These are phyloP conservation scores for Yamadazyma ubonensis DNA, from an alignment of 805 yeast genomes.

Conservation along the genomic window DNA sequence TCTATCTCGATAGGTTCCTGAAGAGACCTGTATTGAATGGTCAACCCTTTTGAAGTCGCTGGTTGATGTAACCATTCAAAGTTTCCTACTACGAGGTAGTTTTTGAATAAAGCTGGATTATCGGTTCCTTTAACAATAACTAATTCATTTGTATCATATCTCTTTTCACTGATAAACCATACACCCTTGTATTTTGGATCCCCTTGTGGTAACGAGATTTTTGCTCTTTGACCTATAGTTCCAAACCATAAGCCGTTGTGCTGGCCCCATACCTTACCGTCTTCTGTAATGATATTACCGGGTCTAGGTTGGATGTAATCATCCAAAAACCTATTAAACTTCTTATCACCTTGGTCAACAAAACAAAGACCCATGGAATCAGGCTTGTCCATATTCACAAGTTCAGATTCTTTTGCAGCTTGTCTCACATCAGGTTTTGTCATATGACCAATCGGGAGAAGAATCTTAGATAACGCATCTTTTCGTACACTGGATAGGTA, in stretches of 20 bases:
- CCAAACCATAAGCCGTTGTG: slow-evolving; percentile 92
- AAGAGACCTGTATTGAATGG: slow-evolving; percentile 70
- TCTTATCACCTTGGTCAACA: slow-evolving; percentile 62
- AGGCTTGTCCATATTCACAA: slow-evolving; percentile 73
- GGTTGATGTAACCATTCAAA: slow-evolving; percentile 30
- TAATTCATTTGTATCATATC: slow-evolving; percentile 61
- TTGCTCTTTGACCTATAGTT: slow-evolving; percentile 87
- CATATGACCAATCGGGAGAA: slow-evolving; percentile 81
- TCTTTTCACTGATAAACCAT: slow-evolving; percentile 85
- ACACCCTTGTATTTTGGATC: slow-evolving; percentile 69
- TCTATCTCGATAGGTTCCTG: slow-evolving; percentile 52
- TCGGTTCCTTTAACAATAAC: slow-evolving; percentile 74
- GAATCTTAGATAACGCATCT: slow-evolving; percentile 43
- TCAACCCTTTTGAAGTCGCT: slow-evolving; percentile 7
- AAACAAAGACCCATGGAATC: slow-evolving; percentile 96
- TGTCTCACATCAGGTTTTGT: slow-evolving; percentile 72
- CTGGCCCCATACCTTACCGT: slow-evolving; percentile 72
- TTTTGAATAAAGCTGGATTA: slow-evolving; percentile 52
- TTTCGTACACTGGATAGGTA: slow-evolving; percentile 70
- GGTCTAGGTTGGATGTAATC: slow-evolving; percentile 73
- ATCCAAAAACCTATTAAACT: slow-evolving; percentile 67
- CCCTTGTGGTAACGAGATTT: slow-evolving; percentile 86
- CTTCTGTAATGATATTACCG: slow-evolving; percentile 77
- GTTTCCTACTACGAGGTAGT: slow-evolving; percentile 39
- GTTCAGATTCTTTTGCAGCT: slow-evolving; percentile 53